Evolutionary conservation across 2,329 filamentous ascomycete species (phyloP).

Genomic region (Septoria petroselini): DNA sequence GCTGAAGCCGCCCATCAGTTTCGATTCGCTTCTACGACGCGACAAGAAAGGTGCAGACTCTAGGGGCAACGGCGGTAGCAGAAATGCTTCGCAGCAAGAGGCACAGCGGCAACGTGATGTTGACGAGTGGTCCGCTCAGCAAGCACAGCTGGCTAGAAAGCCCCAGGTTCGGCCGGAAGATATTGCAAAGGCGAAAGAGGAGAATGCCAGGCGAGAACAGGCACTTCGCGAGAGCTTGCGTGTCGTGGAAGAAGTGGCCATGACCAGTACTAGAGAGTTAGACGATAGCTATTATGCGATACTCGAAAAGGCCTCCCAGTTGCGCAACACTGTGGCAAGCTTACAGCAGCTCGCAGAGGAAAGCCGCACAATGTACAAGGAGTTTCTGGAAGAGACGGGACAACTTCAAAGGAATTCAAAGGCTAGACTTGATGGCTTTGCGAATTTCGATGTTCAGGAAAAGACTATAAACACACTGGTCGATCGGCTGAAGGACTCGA

Average conservation of each 20-base stretch:
- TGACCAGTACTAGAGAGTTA: constrained; percentile 62
- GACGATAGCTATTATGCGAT: constrained; percentile 73
- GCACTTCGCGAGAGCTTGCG: constrained; percentile 44
- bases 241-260: constrained; percentile 52
- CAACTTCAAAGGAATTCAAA: constrained; percentile 60
- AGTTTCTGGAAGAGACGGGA: constrained; percentile 59
- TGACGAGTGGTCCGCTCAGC: constrained; percentile 23
- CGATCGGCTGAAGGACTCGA: constrained; percentile 58
- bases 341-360: constrained; percentile 65
- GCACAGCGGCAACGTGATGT: constrained; percentile 16
- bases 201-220: constrained; percentile 41
- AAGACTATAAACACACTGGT: constrained; percentile 61
- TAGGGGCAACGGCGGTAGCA: constrained; percentile 27
- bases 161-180: constrained; percentile 40
- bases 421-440: constrained; percentile 58
- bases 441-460: constrained; percentile 64
- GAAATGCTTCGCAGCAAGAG: constrained; percentile 13
- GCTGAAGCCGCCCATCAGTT: constrained; percentile 45
- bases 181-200: constrained; percentile 40
- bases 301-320: constrained; percentile 62
- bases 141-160: constrained; percentile 19
- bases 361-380: constrained; percentile 46
- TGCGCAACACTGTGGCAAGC: constrained; percentile 62
- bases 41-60: constrained; percentile 32
- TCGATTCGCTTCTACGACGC: constrained; percentile 43